These are phyloP conservation scores for Monilinia fructicola DNA, from an alignment of 2,329 filamentous ascomycete species.

Conservation along the genomic window DNA sequence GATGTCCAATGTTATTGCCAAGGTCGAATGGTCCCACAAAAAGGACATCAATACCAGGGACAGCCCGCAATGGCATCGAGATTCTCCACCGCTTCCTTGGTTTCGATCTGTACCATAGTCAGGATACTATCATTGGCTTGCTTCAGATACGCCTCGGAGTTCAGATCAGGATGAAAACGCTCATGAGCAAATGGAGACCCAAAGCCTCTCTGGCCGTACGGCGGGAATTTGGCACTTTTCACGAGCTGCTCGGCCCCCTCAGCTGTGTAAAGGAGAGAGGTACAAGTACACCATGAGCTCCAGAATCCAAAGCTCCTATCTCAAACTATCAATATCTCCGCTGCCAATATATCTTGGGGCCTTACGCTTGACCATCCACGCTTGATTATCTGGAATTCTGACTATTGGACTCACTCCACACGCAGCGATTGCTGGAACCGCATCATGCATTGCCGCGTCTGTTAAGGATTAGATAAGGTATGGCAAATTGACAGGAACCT, in stretches of 20 bases:
- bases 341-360: conserved; percentile 43
- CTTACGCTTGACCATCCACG: conserved; percentile 54
- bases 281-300: conserved; percentile 57
- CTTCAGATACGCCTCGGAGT: conserved; percentile 55
- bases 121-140: conserved; percentile 57
- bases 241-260: conserved; percentile 54
- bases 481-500: not conserved
- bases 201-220: conserved; percentile 53
- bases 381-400: conserved; percentile 57
- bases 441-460: conserved; percentile 59
- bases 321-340: conserved; percentile 37
- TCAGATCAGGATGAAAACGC: conserved; percentile 49
- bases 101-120: conserved; percentile 69
- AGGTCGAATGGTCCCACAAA: conserved; percentile 68
- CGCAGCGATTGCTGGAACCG: conserved; percentile 55
- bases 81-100: conserved; percentile 57
- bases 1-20: conserved; percentile 60
- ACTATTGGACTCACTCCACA: conserved; percentile 56
- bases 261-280: conserved; percentile 55
- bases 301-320: conserved; percentile 53
- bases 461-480: conserved; percentile 1
- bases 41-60: conserved; percentile 60
- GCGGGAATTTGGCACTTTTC: conserved; percentile 55
- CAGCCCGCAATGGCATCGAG: conserved; percentile 62
- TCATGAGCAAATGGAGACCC: conserved; percentile 57